These are phyloP conservation scores for Penicillium olsonii DNA, from an alignment of 2,329 filamentous ascomycete species.

Conservation along the genomic window DNA sequence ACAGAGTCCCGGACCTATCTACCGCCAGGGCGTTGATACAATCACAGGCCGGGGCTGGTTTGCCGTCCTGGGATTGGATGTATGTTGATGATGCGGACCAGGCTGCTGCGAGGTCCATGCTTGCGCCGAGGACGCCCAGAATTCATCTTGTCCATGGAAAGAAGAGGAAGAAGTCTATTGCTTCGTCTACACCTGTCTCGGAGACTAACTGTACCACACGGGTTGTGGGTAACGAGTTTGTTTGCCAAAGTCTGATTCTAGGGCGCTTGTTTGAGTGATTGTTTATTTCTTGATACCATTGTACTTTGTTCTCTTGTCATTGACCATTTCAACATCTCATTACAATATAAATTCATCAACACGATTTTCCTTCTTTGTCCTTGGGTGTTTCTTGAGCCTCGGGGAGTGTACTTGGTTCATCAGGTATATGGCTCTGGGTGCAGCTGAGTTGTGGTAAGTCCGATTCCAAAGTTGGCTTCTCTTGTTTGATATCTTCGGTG, in stretches of 20 bases:
- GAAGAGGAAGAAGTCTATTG: conserved; percentile 47
- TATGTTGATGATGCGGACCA: conserved; percentile 70
- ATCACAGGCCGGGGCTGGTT: conserved; percentile 49
- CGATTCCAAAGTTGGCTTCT: neutral
- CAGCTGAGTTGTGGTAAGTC: neutral
- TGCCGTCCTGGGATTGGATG: conserved; percentile 68
- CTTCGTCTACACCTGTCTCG: conserved; percentile 21
- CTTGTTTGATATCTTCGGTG: neutral
- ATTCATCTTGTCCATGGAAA: conserved; percentile 35
- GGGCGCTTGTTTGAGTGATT: conserved; percentile 71
- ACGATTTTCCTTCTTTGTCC: neutral
- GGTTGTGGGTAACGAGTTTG: conserved; percentile 79
- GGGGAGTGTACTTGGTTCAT: neutral
- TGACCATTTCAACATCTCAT: conserved; percentile 4
- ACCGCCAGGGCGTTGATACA: conserved; percentile 64
- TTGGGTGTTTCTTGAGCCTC: neutral
- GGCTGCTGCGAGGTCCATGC: conserved; percentile 54
- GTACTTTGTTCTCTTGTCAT: conserved; percentile 19
- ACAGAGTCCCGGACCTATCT: conserved; percentile 64
- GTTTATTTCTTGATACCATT: conserved; percentile 26
- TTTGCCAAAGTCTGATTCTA: conserved; percentile 89
- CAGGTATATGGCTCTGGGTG: neutral
- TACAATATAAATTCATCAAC: neutral
- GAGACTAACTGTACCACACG: conserved; percentile 53
- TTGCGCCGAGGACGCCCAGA: conserved; percentile 24